Evolutionary conservation across 176 grass and related monocot species (phyloP), one percentile per base, ranked within the genome.

Genomic region (Metroxylon sagu): DNA sequence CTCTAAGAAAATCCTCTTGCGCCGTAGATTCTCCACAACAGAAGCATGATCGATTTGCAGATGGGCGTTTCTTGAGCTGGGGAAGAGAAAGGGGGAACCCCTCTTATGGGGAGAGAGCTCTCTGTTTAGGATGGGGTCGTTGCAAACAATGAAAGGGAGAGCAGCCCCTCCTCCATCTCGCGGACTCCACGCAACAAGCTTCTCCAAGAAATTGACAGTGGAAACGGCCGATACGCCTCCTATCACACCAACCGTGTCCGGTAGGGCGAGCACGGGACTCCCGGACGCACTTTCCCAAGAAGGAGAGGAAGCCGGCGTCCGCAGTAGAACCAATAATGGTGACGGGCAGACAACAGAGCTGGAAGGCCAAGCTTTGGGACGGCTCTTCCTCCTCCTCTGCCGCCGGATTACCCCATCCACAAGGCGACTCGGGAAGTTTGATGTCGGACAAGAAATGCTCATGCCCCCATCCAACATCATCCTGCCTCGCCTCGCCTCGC

Each of bases 71-170:
- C 16, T 19, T 29, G 39, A 48, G 48, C 23, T 48, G 5, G 19
- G 8, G 35, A 10, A 5, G 7, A 12, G 31, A 39, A 39, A 15
- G 16, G 29, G 12, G 2, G 8, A 61, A 43, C 27, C 26, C 6
- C 18, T 67, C 53, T 65, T 21, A 62, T 54, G 48, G 65, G 54
- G 52, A 19, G 72, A 1, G 16, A 82, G 54, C 59, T 82, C 71
- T 71, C 68, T 64, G 69, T 65, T 71, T 49, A 82, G 1, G 27
- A 71, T 19, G 0, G 83, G 83, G 61, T 89, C 80, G 62, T 56
- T 79, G 65, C 67, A 87, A 39, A 89, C 60, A 50, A 87, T 49
- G 14, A 95, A 95, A 8, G 90, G 86, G 74, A 79, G 79, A 18
- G 59, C 21, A 14, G 82, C 80, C 74, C 74, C 74, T 69, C 21